Evolutionary conservation across 345 rosid genomes (phyloP).

Genomic region (Acer negundo): DNA sequence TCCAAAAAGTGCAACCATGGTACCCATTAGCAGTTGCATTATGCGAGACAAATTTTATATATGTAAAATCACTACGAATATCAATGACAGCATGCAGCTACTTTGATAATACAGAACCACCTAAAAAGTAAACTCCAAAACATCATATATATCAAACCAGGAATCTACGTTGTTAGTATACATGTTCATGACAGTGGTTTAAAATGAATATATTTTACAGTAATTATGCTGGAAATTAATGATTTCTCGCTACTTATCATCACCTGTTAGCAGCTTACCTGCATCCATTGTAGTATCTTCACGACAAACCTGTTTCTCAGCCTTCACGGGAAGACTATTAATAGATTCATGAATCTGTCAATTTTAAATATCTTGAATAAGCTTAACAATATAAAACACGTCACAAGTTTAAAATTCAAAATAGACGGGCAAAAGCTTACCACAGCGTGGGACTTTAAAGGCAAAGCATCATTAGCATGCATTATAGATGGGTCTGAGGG

Average conservation of each 20-base stretch:
- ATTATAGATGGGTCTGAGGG: constrained; percentile 60
- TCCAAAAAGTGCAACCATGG: too few species aligned
- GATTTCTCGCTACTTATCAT: constrained; percentile 26
- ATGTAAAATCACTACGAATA: neutral
- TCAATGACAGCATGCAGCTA: neutral
- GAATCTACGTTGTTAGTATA: constrained; percentile 10
- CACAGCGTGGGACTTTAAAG: constrained; percentile 49
- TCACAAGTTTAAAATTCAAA: neutral
- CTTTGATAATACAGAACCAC: neutral
- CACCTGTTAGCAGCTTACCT: constrained; percentile 28
- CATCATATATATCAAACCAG: neutral
- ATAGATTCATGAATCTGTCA: constrained; percentile 56
- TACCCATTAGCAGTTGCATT: neutral
- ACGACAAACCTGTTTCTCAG: constrained; percentile 34
- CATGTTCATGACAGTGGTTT: neutral
- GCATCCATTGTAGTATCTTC: constrained; percentile 32
- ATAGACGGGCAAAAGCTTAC: constrained; percentile 37
- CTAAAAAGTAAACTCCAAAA: constrained; percentile 1
- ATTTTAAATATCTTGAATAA: constrained; percentile 6
- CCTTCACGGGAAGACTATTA: constrained; percentile 38
- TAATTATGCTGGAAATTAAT: constrained; percentile 3
- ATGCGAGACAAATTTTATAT: neutral
- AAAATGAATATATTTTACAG: constrained; percentile 14
- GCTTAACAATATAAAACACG: neutral
- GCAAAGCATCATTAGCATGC: constrained; percentile 36